Evolutionary conservation across 2,329 filamentous ascomycete species (phyloP), one percentile per base, ranked within the genome.

Genomic region (Gaeumannomyces tritici): DNA sequence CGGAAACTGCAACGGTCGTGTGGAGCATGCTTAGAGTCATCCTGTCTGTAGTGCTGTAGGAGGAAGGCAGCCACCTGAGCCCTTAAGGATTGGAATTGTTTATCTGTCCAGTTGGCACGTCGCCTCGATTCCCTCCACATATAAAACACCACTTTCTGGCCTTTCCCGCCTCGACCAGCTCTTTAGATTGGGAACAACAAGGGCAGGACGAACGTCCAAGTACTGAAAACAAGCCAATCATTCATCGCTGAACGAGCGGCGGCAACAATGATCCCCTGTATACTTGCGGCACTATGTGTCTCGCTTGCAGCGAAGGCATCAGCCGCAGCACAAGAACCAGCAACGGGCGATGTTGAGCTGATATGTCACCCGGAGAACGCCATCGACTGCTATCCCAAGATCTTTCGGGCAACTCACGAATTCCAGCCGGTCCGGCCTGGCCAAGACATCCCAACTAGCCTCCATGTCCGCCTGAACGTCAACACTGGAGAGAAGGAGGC

Each of bases 391-490:
- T 90, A 90, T 66, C 85, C 87, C 1, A 80, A 79, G 59, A 65
- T 87, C 2, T 90, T 90, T 64, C 77, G 82, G 62, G 77, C 87
- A 1, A 89, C 86, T 1, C 74, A 86, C 59, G 80, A 88, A 63
- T 90, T 89, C 66, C 85, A 88, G 70, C 69, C 74, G 9, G 78
- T 90, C 55, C 83, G 79, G 64, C 79, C 84, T 47, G 87, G 88
- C 67, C 87, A 90, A 71, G 81, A 88, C 51, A 70, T 90, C 4
- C 87, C 87, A 1, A 73, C 78, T 0, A 87, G 87, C 7, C 79
- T 90, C 5, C 87, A 90, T 70, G 80, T 89, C 61, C 82, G 86
- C 54, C 73, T 90, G 62, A 83, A 90, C 69, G 78, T 90, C 58
- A 79, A 79, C 67, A 86, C 85, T 0, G 87, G 87, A 27, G 68